Percentiles rank a stretch among this genome's conserved stretches.
Conservation (phyloP, 2,329 filamentous ascomycete species). For the Pezicula radicicola region DNA sequence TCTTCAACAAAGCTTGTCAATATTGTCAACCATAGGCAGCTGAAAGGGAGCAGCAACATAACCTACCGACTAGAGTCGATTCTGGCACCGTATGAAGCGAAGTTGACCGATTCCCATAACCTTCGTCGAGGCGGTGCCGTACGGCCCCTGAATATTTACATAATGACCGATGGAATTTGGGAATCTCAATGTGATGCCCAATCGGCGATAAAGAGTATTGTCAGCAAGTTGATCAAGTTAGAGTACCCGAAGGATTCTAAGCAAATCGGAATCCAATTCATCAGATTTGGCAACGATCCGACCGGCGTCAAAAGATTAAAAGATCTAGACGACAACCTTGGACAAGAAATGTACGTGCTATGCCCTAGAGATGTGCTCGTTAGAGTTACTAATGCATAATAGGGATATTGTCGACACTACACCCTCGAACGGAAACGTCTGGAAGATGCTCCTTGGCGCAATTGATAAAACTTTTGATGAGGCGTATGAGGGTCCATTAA, state of each 20-base stretch:
- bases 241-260: background rate
- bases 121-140: background rate
- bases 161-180: conserved; percentile 16
- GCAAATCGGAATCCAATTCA: conserved; percentile 18
- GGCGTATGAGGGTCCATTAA: no score
- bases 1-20: background rate
- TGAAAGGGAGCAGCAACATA: no score
- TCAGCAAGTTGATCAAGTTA: conserved; percentile 1
- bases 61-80: no score
- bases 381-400: background rate
- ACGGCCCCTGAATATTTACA: conserved; percentile 12
- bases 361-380: background rate
- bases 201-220: conserved; percentile 2
- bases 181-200: background rate
- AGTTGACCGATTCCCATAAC: no score
- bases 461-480: background rate
- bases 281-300: conserved; percentile 12
- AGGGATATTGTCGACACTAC: conserved; percentile 11
- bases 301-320: conserved; percentile 2
- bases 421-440: conserved; percentile 8
- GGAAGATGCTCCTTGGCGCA: conserved; percentile 14
- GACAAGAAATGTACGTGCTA: conserved; percentile 5
- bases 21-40: conserved; percentile 1
- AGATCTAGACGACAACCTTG: conserved; percentile 5
- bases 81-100: no score